phyloP scores from a whole-genome alignment of 352 stramenopile genomes.

The Elongisporangium prolatum region DNA sequence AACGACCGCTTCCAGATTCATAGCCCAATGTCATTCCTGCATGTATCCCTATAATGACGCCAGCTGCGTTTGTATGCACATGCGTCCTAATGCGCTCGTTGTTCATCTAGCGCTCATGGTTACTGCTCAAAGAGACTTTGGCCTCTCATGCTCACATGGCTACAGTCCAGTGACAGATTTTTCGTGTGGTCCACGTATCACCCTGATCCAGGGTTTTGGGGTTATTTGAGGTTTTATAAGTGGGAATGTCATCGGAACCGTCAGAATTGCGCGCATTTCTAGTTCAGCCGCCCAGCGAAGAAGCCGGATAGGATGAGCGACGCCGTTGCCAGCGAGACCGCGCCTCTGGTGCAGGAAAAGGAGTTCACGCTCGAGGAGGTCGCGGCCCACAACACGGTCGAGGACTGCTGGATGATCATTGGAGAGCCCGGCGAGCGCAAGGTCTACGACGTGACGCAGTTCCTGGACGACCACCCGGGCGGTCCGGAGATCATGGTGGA shows the following conservation, averaged over 20 bases:
- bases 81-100: neutral
- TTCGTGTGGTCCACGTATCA: neutral
- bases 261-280: neutral
- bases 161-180: neutral
- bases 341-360: constrained; percentile 21
- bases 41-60: too few relatives aligned
- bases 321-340: neutral
- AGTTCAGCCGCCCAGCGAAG: neutral
- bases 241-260: neutral
- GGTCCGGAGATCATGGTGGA: constrained; percentile 97
- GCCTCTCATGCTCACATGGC: neutral
- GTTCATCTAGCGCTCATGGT: too few relatives aligned
- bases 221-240: neutral
- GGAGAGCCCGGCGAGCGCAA: constrained; percentile 69
- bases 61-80: neutral
- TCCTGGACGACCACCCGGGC: constrained; percentile 98
- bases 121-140: neutral
- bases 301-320: neutral
- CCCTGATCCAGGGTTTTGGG: neutral
- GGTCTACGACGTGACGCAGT: constrained; percentile 97
- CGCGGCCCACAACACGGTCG: constrained; percentile 67
- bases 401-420: constrained; percentile 88
- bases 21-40: too few relatives aligned
- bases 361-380: constrained; percentile 95
- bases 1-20: neutral